Evolutionary conservation across 2,329 filamentous ascomycete species (phyloP), one percentile per base, ranked within the genome.

Genomic region (Monosporascus sp.): DNA sequence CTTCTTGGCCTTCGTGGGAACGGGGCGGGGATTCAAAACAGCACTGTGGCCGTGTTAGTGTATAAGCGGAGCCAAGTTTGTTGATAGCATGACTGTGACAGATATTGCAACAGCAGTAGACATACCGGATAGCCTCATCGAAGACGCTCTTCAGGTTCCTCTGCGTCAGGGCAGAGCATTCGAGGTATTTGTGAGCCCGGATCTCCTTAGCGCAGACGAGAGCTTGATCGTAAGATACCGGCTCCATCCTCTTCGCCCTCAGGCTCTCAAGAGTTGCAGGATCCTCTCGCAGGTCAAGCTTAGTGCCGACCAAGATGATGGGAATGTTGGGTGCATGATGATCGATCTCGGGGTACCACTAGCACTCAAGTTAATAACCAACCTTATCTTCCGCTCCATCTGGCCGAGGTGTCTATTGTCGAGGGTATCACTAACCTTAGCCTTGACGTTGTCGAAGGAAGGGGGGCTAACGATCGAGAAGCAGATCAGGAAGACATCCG

Each of bases 271-370:
- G 79, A 24, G 91, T 96, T 49, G 81, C 82, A 55, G 85, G 84
- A 70, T 97, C 92, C 70, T 97, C 93, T 73, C 93, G 84, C 71
- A 97, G 78, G 78, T 97, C 93, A 56, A 97, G 83, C 82, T 97
- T 97, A 65, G 93, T 97, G 62, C 93, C 93, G 64, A 97, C 94
- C 49, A 97, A 83, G 68, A 97, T 96, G 72, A 97, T 96, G 54
- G 93, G 93, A 51, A 97, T 92, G 69, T 89, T 89, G 37, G 93
- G 94, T 24, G 93, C 93, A 72, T 97, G 93, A 67, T 97, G 93
- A 66, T 95, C 90, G 68, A 97, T 97, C 73, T 99, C 93, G 53
- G 94, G 93, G 74, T 88, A 93, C 93, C 93, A 97, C 91, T 97
- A 53, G 45, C 1, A 48, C 11, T 11, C 17, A 52, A 60, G 49